Evolutionary conservation across 2,329 filamentous ascomycete genomes (phyloP).

Genomic region (Aspergillus sergii): DNA sequence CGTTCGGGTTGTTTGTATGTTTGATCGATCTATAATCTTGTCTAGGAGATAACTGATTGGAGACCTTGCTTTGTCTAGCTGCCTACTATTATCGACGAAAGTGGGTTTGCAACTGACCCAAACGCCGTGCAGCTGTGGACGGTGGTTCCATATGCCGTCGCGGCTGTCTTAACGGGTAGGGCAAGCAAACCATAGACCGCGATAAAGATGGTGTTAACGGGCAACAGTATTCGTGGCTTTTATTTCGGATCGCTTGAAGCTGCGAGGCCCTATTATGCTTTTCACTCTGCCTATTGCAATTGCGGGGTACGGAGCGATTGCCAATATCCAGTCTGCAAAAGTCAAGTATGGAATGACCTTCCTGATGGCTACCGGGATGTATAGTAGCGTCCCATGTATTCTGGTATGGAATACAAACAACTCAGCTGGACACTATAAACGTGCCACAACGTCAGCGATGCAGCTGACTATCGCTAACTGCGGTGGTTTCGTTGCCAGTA

Average conservation of each 20-base stretch:
- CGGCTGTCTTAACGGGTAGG: slow-evolving; percentile 57
- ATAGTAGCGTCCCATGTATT: slow-evolving; percentile 63
- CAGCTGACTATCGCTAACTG: slow-evolving; percentile 69
- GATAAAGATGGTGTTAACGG: not conserved
- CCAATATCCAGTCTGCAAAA: slow-evolving; percentile 54
- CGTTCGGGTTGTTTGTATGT: slow-evolving; percentile 65
- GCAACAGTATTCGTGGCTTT: slow-evolving; percentile 47
- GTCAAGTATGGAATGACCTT: slow-evolving; percentile 69
- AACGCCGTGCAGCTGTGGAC: slow-evolving; percentile 65
- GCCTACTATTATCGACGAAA: slow-evolving; percentile 65
- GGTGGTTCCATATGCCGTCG: slow-evolving; percentile 66
- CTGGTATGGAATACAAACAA: slow-evolving; percentile 70
- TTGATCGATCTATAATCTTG: not conserved
- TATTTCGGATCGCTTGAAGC: slow-evolving; percentile 61
- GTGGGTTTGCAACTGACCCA: slow-evolving; percentile 56
- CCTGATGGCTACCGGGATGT: slow-evolving; percentile 67
- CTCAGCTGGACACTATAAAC: slow-evolving; percentile 69
- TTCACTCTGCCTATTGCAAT: slow-evolving; percentile 66
- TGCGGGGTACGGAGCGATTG: slow-evolving; percentile 66
- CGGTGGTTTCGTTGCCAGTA: slow-evolving; percentile 66
- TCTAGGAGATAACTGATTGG: slow-evolving; percentile 1
- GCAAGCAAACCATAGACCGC: not conserved
- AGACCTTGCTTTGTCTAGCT: slow-evolving; percentile 43
- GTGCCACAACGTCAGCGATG: slow-evolving; percentile 66
- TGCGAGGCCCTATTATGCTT: slow-evolving; percentile 65